Base-by-base conservation (phyloP, 768 basidiomycete genomes). In the Mycena latifolia region DNA sequence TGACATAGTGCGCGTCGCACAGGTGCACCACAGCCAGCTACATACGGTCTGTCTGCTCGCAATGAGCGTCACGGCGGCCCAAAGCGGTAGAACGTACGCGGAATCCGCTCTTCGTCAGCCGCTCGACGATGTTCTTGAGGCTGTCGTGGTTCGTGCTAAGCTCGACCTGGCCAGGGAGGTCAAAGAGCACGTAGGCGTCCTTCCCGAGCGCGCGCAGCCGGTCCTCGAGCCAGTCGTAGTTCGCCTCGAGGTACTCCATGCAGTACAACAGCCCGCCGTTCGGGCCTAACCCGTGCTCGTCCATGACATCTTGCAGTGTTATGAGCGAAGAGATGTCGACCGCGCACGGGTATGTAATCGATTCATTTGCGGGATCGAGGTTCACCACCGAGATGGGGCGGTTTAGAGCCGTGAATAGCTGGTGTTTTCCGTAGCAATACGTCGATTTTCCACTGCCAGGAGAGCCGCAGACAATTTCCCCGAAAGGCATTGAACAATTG, bases 181-280 rank as follows among this genome's bases (percentile, higher is more conserved):
- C 98, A 77, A 99, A 98, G 37, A 99, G 82, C 41, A 98, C 86
- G 77, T 97, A 98, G 25, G 89, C 89, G 68, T 94, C 92, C 28
- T 82, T 80, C 20, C 88, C 91, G 24, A 92, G 81, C 72, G 86
- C 89, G 57, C 80, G 82, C 71, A 96, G 76, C 39, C 86, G 81
- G 58, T 85, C 87, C 77, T 93, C 88, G 12, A 97, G 83, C 90
- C 92, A 92, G 77, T 99, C 98, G 68, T 90, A 89, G 77, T 99
- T 99, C n/a, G 84, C 89, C 72, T 99, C 96, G 12, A 99, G 86
- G 73, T 98, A 98, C 74, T 98, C 96, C 87, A 98, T 92, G 75
- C 95, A 97, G 73, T 95, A 99, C 28, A 99, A 78, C 91, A 98
- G 94, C 8, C 88, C 97, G 17, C 98, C 98, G 71, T 99, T 99